phyloP scores from a whole-genome alignment of 257 asterid species.

The Schizonepeta tenuifolia region DNA sequence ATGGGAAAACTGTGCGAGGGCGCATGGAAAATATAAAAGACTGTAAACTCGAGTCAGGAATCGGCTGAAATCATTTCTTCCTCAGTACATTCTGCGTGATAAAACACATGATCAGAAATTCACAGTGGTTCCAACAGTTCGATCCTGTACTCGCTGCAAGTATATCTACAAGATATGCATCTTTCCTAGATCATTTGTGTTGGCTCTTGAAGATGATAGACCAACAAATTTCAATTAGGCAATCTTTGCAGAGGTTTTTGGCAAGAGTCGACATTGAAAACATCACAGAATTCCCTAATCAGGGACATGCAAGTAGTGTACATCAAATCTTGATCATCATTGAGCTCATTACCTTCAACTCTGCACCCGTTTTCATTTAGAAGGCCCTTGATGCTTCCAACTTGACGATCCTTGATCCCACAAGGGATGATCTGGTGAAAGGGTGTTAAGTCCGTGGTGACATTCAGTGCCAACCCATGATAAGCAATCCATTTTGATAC shows the following conservation, averaged over 20 bases:
- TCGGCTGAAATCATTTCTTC: too few relatives aligned
- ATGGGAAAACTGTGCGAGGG: not conserved
- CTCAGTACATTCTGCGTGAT: too few relatives aligned
- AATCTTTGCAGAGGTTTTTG: constrained; percentile 19
- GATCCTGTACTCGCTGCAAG: too few relatives aligned
- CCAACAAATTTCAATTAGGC: not conserved
- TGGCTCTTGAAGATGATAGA: not conserved
- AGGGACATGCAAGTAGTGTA: constrained; percentile 52
- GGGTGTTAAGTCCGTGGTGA: constrained; percentile 65
- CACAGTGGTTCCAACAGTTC: too few relatives aligned
- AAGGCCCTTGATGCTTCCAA: constrained; percentile 72
- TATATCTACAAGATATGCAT: too few relatives aligned
- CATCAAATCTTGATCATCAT: constrained; percentile 52
- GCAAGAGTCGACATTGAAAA: too few relatives aligned
- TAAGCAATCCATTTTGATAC: constrained; percentile 76
- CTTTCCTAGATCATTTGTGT: not conserved
- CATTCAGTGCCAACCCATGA: constrained; percentile 87
- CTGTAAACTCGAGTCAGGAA: not conserved
- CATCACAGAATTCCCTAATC: constrained; percentile 48
- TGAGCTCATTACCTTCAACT: constrained; percentile 13
- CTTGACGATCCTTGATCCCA: constrained; percentile 77
- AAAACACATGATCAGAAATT: too few relatives aligned
- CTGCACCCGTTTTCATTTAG: constrained; percentile 34
- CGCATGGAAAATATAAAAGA: not conserved
- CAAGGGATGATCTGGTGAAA: constrained; percentile 76